phyloP scores from a whole-genome alignment of 495 filamentous ascomycete species.

The Aspergillus funiculosus region DNA sequence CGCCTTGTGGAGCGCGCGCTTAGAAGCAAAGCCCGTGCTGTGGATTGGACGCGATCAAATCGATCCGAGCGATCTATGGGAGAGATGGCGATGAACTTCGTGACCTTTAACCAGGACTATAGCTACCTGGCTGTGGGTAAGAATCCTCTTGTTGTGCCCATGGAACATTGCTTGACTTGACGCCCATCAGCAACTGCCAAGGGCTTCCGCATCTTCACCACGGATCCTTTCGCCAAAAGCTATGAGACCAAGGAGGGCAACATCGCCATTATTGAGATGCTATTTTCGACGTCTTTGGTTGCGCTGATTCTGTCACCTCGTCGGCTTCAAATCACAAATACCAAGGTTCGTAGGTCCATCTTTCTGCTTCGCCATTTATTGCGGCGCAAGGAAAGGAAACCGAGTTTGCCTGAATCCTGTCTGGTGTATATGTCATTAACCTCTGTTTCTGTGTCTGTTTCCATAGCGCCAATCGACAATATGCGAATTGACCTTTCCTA shows the following conservation, averaged over 20 bases:
- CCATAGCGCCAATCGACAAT: constrained; percentile 83
- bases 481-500: constrained; percentile 97
- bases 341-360: constrained; percentile 63
- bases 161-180: constrained; percentile 31
- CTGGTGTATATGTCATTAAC: constrained; percentile 15
- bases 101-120: constrained; percentile 99
- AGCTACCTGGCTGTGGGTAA: constrained; percentile 89
- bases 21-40: constrained; percentile 6
- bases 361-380: neutral
- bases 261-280: constrained; percentile 93
- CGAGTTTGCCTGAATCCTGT: too few species aligned
- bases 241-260: constrained; percentile 91
- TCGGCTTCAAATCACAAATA: constrained; percentile 90
- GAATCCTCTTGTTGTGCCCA: constrained; percentile 19
- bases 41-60: constrained; percentile 5
- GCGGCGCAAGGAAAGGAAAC: too few species aligned
- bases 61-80: constrained; percentile 9
- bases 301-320: constrained; percentile 85
- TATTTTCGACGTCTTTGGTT: constrained; percentile 97
- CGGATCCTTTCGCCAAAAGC: constrained; percentile 88
- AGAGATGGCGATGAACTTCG: constrained; percentile 82
- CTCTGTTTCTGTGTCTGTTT: constrained; percentile 5
- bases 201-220: constrained; percentile 93
- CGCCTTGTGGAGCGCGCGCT: neutral
- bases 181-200: constrained; percentile 64